These are phyloP conservation scores for Syzygium jambos DNA, from an alignment of 345 rosid genomes.

Conservation along the genomic window DNA sequence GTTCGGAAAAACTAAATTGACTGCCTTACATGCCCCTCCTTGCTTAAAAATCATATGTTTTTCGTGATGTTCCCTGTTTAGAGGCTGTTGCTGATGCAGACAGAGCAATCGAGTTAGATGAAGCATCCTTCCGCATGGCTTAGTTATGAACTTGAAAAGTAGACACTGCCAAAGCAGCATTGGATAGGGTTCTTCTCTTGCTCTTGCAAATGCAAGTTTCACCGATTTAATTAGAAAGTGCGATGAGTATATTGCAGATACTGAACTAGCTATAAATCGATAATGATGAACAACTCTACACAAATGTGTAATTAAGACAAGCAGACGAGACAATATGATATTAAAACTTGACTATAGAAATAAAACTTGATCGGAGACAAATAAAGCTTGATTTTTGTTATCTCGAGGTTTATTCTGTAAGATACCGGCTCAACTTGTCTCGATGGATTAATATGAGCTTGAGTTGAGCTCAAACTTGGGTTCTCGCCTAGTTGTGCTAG, in stretches of 20 bases:
- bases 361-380: not conserved
- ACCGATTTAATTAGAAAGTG: constrained; percentile 51
- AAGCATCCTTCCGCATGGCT: no score
- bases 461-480: not conserved
- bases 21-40: no score
- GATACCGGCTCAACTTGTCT: not conserved
- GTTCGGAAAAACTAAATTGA: no score
- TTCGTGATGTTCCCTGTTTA: no score
- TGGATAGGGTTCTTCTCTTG: no score
- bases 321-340: not conserved
- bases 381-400: not conserved
- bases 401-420: not conserved
- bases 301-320: not conserved
- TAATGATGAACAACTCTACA: not conserved
- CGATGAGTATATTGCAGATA: constrained; percentile 43
- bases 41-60: no score
- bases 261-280: not conserved
- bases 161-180: no score
- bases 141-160: no score
- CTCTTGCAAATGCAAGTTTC: no score
- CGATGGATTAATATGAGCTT: not conserved
- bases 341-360: not conserved
- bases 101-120: no score
- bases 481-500: not conserved
- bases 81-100: no score